Evolutionary conservation across 306 rosid genomes (phyloP), one percentile per base, ranked within the genome.

Genomic region (Gillenia trifoliata): DNA sequence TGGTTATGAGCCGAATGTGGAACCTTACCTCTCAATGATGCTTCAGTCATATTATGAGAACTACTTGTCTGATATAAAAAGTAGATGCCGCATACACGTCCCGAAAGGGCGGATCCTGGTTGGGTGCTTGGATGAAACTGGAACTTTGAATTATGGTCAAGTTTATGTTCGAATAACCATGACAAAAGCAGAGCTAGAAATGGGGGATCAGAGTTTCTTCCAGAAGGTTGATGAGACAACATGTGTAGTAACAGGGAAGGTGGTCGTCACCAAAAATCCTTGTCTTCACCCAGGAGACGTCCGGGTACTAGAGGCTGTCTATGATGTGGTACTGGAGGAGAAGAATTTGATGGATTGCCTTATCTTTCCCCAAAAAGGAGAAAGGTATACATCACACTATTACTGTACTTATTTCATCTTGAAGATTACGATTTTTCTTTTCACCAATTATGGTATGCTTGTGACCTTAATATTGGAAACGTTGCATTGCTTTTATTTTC

Each of bases 281-380:
- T 94, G 98, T 81, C 98, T 94, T 81, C 96, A 92, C 85, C 98
- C 98, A 1, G 98, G 98, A 43, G 97, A 94, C 36, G 52, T 94
- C 65, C 87, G 98, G 83, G 93, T 94, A 76, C 94, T 92, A 70
- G 94, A 92, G 78, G 98, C 98, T 52, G 47, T 92, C 80, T 91
- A 86, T 78, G 73, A 72, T 19, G 86, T 68, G 66, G 89, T 85
- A 70, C 83, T 91, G 47, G 94, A 94, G 80, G 89, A 80, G 80
- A 88, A 83, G 75, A 89, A 91, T 40, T 64, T 88, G 88, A 80
- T 77, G 83, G 92, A 94, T 80, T 94, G 98, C 85, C 90, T 94
- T 31, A 74, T 94, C 69, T 94, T 94, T 83, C 98, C 98, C 74
- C 86, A 83, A 73, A 90, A 90, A 57, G 98, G 98, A 68, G 86